Evolutionary conservation across 116 monocot genomes (phyloP), one percentile per base, ranked within the genome.

Genomic region (Trichopus zeylanicus): DNA sequence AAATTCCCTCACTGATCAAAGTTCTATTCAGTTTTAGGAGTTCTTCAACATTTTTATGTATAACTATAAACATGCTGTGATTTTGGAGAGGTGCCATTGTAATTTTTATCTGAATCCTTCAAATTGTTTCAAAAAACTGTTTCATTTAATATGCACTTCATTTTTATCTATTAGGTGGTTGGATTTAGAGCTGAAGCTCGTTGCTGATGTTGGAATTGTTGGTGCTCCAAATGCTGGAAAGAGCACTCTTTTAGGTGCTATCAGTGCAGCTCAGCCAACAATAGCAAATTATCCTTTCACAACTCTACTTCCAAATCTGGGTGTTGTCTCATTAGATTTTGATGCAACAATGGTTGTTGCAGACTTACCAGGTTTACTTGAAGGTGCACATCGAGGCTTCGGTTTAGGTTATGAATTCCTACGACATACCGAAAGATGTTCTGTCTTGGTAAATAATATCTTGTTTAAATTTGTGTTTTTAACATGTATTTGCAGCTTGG

Each of bases 141-240:
- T n/a, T n/a, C n/a, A n/a, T n/a, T 42, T 12, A 15, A 42, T 42
- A 42, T 42, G 42, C 13, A 42, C 18, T 42, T 42, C 42, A 42
- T 42, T 42, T 37, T 42, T 42, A 1, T 42, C 67, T 10, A n/a
- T 56, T 57, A 94, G 89, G 89, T 97, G 95, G 95, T 75, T 97
- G 73, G 87, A 90, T 70, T 66, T 97, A 73, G 95, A 97, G 72
- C 69, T 97, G 34, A 97, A 97, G 72, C 67, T 97, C 37, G 91
- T 90, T 48, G 95, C 95, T 60, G 95, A 97, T 87, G 91, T 97
- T 69, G 95, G 95, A 53, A 97, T 97, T 57, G 87, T 97, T 16
- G 95, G 95, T 66, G 90, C 87, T 28, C 95, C 95, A 56, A 97
- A 97, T 81, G 95, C 95, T 63, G 95, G 95, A n/a, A 97, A 97